Base-by-base conservation (phyloP, 306 rosid species). In the Senna siamea region DNA sequence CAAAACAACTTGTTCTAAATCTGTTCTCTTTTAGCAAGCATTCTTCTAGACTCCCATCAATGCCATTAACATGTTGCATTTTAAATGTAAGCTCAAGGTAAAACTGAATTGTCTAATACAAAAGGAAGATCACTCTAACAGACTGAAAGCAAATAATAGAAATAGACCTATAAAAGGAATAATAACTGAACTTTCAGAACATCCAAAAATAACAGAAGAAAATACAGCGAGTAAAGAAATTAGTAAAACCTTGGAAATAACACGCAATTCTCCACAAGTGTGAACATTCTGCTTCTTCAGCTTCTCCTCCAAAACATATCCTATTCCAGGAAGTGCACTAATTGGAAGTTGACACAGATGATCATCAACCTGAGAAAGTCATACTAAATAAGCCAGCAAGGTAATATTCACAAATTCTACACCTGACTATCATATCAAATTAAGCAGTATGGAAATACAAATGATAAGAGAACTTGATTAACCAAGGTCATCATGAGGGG, bases 251-350 rank as follows among this genome's bases (percentile, higher is more conserved):
- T 93, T 93, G 65, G 97, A 78, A 72, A 89, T 85, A 75, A 65
- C 80, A 54, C 79, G 85, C 85, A 93, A 47, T 59, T 93, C 87
- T 76, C 96, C 92, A 82, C 98, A 91, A 0, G 90, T 91, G 58
- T 46, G 61, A 82, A 91, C 72, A 74, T 85, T 84, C 79, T 30
- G 85, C 78, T 80, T 85, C 87, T 79, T 93, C 89, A 93, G 83
- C 76, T 88, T 93, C 83, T 91, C 91, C 85, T 80, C 91, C 70
- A 89, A 82, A 84, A 78, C 86, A 78, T 75, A 66, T 34, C 98
- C 98, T 76, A 93, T 89, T 72, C 98, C 97, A 37, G 98, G 98
- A 81, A 93, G 96, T 67, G 82, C 85, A 78, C 83, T 84, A 56
- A 91, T 89, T 69, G 97, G 91, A 75, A 93, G 91, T 80, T 77